Base-by-base conservation (phyloP, 768 basidiomycete genomes). In the Amanita subjunquillea region DNA sequence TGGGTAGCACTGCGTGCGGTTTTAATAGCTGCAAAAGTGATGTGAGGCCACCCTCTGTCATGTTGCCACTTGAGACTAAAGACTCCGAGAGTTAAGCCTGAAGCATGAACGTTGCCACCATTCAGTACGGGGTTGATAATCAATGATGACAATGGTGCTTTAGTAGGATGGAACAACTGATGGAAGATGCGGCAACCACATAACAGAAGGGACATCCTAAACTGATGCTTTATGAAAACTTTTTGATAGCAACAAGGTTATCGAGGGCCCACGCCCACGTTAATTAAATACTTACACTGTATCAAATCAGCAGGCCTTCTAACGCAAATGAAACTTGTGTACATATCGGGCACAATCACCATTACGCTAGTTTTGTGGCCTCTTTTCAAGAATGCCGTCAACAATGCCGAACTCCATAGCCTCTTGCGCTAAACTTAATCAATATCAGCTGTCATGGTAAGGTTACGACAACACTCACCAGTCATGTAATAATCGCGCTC, bases 401-500 rank as follows among this genome's bases (percentile, higher is more conserved):
- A 96, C 87, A 51, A 97, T 87, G 38, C 93, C 93, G 67, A 97
- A 97, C 34, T 82, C 77, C 57, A 91, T 72, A 10, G 92, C 91
- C 75, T 95, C 89, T 64, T 85, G 81, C 4, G 93, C 90, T 83
- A 67, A 57, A 55, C 54, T 53, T 54, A 48, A 63, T 57, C 43
- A 56, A 47, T 46, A 50, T 53, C 58, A 29, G 58, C 48, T 48
- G 56, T 29, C 60, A 58, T 46, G 58, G 58, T 56, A 25, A 44
- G 38, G 49, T 39, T 23, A 55, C 54, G 40, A 13, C 49, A 54
- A 44, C 56, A 65, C 65, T 53, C 57, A 84, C 87, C 85, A 55
- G 92, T 95, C 89, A 97, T 87, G 67, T 91, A 97, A 68, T 94
- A 94, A 68, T 97, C 93, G 55, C 93, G 78, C 70, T 97, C 93